phyloP scores from a whole-genome alignment of 1,284 basidiomycete species.

The Filobasidium uniguttulatum region DNA sequence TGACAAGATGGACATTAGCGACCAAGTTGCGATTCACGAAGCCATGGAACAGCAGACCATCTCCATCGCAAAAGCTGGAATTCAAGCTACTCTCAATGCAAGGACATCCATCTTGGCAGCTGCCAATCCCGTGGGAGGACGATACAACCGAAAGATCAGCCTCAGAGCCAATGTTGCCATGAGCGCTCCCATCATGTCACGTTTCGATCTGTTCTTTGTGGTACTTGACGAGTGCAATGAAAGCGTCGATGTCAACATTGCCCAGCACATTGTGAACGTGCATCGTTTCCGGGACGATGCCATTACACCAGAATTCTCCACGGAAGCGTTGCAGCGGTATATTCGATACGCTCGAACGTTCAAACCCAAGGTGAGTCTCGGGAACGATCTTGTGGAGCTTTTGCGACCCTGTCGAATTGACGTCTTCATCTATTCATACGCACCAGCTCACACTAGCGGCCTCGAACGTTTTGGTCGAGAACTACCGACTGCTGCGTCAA shows the following conservation, averaged over 20 bases:
- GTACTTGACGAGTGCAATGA: slow-evolving; percentile 97
- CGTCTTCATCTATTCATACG: background rate
- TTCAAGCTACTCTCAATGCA: slow-evolving; percentile 95
- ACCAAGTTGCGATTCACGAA: slow-evolving; percentile 99
- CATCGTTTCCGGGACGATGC: slow-evolving; percentile 91
- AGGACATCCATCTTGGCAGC: slow-evolving; percentile 95
- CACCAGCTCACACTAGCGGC: slow-evolving; percentile 77
- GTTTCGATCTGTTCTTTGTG: slow-evolving; percentile 97
- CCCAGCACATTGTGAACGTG: slow-evolving; percentile 93
- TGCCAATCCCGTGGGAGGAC: slow-evolving; percentile 89
- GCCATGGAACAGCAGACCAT: slow-evolving; percentile 99
- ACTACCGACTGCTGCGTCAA: slow-evolving; percentile 82
- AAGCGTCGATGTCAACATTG: slow-evolving; percentile 81
- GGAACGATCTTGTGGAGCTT: too few relatives aligned
- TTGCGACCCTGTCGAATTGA: background rate
- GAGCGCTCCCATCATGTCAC: slow-evolving; percentile 98
- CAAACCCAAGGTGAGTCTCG: slow-evolving; percentile 70
- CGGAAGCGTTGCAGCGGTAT: slow-evolving; percentile 89
- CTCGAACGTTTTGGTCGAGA: slow-evolving; percentile 84
- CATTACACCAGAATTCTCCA: slow-evolving; percentile 90
- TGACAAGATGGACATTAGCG: slow-evolving; percentile 98
- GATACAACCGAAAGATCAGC: slow-evolving; percentile 91
- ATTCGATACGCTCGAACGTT: slow-evolving; percentile 94
- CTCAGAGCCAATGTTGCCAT: slow-evolving; percentile 93
- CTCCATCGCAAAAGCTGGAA: slow-evolving; percentile 97